Evolutionary conservation across 257 asterid species (phyloP).

Genomic region (Buddleja alternifolia): DNA sequence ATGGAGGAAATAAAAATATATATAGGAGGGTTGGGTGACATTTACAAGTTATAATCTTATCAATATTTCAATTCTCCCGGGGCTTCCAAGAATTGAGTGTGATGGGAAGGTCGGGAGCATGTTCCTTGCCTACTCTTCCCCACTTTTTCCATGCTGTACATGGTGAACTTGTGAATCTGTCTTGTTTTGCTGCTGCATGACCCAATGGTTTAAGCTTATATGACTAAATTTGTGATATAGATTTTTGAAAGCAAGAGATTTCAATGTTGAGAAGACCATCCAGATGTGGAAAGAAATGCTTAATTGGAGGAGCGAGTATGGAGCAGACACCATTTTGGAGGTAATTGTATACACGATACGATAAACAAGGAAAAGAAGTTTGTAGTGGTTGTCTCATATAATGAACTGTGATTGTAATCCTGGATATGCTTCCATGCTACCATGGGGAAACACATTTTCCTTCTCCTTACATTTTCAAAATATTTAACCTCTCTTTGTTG

Average conservation of each 20-base stretch:
- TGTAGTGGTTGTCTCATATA: constrained; percentile 6
- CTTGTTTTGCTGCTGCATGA: constrained; percentile 15
- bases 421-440: constrained; percentile 21
- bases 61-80: constrained; percentile 1
- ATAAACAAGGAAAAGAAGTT: constrained; percentile 17
- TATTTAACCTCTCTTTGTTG: constrained; percentile 6
- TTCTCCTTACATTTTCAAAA: constrained; percentile 8
- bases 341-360: constrained; percentile 40
- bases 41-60: not conserved
- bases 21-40: not conserved
- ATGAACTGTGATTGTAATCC: constrained; percentile 11
- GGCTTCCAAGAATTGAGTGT: constrained; percentile 17
- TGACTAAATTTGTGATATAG: constrained; percentile 40
- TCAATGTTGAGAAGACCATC: constrained; percentile 62
- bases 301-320: constrained; percentile 84
- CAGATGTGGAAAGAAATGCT: constrained; percentile 98
- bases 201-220: constrained; percentile 18
- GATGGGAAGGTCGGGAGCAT: not conserved
- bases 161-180: constrained; percentile 5
- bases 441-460: not conserved
- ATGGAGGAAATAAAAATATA: not conserved
- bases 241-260: constrained; percentile 89
- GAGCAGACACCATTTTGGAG: constrained; percentile 89
- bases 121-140: not conserved
- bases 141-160: constrained; percentile 1